Evolutionary conservation across 306 rosid species (phyloP).

Genomic region (Acacia crassicarpa): DNA sequence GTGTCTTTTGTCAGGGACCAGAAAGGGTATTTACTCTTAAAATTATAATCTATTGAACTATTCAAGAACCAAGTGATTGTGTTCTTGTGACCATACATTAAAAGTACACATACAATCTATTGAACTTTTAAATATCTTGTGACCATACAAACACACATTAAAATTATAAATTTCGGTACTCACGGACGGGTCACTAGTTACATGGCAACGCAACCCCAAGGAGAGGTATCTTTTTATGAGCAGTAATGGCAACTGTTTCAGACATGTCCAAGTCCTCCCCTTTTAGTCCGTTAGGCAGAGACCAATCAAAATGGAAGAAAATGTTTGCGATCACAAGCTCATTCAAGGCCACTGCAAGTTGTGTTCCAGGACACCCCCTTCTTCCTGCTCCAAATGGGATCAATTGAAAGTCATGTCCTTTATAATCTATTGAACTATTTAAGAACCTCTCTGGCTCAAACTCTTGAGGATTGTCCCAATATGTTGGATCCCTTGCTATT

Average conservation of each 20-base stretch:
- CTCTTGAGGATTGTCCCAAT: slow-evolving; percentile 9
- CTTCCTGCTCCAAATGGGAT: slow-evolving; percentile 34
- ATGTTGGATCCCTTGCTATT: background rate
- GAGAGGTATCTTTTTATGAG: slow-evolving; percentile 25
- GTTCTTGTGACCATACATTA: too few species aligned
- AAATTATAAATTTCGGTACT: background rate
- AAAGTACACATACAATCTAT: too few species aligned
- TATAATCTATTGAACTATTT: slow-evolving; percentile 9
- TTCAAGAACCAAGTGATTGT: too few species aligned
- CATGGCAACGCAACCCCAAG: background rate
- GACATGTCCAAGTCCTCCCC: background rate
- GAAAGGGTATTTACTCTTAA: too few species aligned
- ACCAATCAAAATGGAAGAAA: slow-evolving; percentile 24
- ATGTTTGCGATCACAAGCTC: slow-evolving; percentile 19
- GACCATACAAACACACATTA: too few species aligned
- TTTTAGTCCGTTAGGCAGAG: background rate
- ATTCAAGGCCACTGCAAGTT: background rate
- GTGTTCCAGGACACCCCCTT: slow-evolving; percentile 6
- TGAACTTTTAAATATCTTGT: too few species aligned
- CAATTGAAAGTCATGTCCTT: slow-evolving; percentile 21
- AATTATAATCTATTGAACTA: too few species aligned
- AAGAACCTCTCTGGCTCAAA: slow-evolving; percentile 31
- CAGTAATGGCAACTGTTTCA: background rate
- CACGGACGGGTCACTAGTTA: background rate
- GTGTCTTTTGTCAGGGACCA: too few species aligned